phyloP scores from a whole-genome alignment of 306 rosid genomes.

The Pyrus pyrifolia region DNA sequence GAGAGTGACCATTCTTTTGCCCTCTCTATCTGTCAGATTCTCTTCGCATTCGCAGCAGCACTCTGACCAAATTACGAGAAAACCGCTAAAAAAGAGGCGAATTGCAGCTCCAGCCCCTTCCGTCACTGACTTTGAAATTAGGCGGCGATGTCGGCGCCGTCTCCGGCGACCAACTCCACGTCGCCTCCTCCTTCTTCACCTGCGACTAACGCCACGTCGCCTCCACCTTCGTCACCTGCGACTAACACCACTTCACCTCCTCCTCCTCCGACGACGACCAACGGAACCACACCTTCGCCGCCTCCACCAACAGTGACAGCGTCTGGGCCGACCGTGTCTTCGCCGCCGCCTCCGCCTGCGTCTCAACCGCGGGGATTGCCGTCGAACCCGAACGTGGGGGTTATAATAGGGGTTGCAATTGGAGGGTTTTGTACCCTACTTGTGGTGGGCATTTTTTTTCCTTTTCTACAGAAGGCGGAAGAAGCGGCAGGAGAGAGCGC shows the following conservation, averaged over 20 bases:
- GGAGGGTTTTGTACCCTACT: slow-evolving; percentile 31
- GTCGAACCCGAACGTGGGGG: not conserved
- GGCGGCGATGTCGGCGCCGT: slow-evolving; percentile 37
- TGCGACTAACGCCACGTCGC: not conserved
- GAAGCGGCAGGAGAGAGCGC: slow-evolving; percentile 4
- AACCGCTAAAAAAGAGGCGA: not conserved
- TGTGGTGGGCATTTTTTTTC: slow-evolving; percentile 19
- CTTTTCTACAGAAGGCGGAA: slow-evolving; percentile 17
- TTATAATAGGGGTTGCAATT: slow-evolving; percentile 23
- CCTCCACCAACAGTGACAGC: not conserved
- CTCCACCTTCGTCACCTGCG: not conserved
- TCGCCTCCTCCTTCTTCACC: slow-evolving; percentile 20
- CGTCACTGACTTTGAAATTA: not conserved
- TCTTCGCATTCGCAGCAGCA: not conserved
- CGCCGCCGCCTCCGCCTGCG: no score
- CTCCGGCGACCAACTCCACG: slow-evolving; percentile 8
- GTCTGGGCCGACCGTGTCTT: no score
- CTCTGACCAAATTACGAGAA: no score
- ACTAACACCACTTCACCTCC: not conserved
- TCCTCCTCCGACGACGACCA: not conserved
- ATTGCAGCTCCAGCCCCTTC: not conserved
- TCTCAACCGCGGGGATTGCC: not conserved
- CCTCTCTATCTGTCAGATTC: not conserved
- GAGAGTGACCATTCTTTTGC: not conserved
- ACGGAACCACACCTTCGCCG: slow-evolving; percentile 14